These are phyloP conservation scores for Ambrosia hybrid DNA, from an alignment of 140 eudicot species.

Conservation along the genomic window DNA sequence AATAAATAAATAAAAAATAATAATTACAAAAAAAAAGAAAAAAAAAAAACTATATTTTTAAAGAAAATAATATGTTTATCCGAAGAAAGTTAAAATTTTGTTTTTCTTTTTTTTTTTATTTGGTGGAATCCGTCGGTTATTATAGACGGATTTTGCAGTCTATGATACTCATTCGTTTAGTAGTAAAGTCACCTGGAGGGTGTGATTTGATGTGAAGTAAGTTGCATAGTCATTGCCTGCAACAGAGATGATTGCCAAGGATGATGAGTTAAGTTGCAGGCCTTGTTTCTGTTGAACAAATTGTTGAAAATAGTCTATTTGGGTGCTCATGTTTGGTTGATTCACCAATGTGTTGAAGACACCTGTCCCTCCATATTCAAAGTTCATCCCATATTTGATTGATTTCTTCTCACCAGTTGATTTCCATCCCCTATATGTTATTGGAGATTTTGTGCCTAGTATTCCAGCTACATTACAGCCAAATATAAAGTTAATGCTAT, in stretches of 20 bases:
- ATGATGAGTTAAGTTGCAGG: conserved; percentile 41
- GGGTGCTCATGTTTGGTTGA: conserved; percentile 79
- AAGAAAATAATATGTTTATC: no score
- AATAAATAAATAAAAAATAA: no score
- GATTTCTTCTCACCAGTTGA: conserved; percentile 34
- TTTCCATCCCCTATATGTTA: conserved; percentile 46
- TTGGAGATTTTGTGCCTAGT: conserved; percentile 55
- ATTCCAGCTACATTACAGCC: conserved; percentile 49
- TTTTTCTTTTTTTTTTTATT: no score
- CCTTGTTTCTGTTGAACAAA: conserved; percentile 36
- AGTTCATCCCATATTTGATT: conserved; percentile 54
- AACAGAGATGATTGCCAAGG: conserved; percentile 60
- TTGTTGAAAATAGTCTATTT: conserved; percentile 58
- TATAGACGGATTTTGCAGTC: no score
- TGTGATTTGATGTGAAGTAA: conserved; percentile 48
- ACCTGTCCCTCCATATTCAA: conserved; percentile 89
- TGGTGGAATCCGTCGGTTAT: no score
- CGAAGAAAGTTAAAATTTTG: no score
- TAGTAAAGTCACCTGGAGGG: conserved; percentile 38
- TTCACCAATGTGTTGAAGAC: conserved; percentile 58
- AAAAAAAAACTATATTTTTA: no score
- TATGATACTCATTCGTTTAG: no score
- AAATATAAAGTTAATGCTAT: neutral
- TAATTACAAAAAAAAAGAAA: no score
- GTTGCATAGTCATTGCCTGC: conserved; percentile 79